phyloP scores from a whole-genome alignment of 2,329 filamentous ascomycete species.

The Monilinia fructicola region DNA sequence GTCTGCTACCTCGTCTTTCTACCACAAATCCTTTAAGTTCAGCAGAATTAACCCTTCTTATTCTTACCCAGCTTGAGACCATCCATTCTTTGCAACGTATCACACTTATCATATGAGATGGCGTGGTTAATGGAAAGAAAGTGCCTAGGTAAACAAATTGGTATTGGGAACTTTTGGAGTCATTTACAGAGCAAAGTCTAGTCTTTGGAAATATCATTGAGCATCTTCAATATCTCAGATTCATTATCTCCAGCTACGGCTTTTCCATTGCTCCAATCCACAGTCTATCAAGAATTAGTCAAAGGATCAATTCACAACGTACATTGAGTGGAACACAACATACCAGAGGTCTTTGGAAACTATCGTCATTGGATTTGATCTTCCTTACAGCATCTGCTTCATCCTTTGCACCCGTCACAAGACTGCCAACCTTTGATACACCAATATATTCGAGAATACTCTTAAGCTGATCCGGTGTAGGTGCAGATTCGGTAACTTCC shows the following conservation, averaged over 20 bases:
- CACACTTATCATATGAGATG: not conserved
- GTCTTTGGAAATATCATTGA: conserved; percentile 55
- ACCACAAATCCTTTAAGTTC: not conserved
- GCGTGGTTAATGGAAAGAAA: not conserved
- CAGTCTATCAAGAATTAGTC: conserved; percentile 50
- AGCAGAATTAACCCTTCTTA: not conserved
- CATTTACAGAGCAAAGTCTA: conserved; percentile 20
- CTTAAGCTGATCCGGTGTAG: conserved; percentile 78
- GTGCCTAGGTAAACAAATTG: not conserved
- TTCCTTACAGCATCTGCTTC: conserved; percentile 76
- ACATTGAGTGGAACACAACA: conserved; percentile 41
- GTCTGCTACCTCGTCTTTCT: not conserved
- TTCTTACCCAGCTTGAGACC: not conserved
- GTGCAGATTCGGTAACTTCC: conserved; percentile 75
- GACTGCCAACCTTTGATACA: conserved; percentile 54
- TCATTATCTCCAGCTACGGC: conserved; percentile 76
- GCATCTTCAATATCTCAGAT: conserved; percentile 83
- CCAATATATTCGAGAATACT: conserved; percentile 84
- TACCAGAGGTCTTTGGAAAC: conserved; percentile 76
- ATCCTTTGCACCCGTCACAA: conserved; percentile 73
- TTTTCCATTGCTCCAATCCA: conserved; percentile 92
- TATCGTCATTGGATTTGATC: conserved; percentile 67
- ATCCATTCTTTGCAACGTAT: not conserved
- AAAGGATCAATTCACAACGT: conserved; percentile 10
- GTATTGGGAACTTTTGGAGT: conserved; percentile 18